Conservation (phyloP, 169 alveolate species). For the Eimeria sp. region DNA sequence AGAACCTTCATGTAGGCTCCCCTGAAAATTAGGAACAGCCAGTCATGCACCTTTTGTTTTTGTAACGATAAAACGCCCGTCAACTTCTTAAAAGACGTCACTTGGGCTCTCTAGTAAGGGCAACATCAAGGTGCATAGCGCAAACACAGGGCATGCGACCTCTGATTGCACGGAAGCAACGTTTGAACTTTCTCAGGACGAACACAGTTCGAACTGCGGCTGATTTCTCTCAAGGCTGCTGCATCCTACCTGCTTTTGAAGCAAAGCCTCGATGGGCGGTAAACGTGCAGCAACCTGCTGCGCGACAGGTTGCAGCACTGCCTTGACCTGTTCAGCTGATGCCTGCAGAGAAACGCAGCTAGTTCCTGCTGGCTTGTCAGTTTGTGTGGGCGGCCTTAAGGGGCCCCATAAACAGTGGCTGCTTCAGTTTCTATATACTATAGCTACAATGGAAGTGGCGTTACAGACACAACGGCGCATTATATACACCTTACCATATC, state of each 20-base stretch:
- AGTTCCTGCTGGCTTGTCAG: background rate
- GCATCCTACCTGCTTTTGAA: constrained; percentile 36
- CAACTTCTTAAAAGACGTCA: no score
- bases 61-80: no score
- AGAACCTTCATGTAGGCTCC: no score
- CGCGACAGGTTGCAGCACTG: constrained; percentile 40
- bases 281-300: background rate
- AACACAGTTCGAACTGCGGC: background rate
- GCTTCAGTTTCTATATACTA: background rate
- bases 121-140: background rate
- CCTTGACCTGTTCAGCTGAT: constrained; percentile 58
- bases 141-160: background rate
- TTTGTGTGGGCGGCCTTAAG: background rate
- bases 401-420: background rate
- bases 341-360: constrained; percentile 5
- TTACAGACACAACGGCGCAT: background rate
- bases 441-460: no score
- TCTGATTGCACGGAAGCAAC: background rate
- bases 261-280: constrained; percentile 23
- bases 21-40: no score
- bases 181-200: background rate
- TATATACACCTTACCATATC: background rate
- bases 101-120: no score
- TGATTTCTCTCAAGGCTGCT: background rate
- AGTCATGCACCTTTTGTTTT: no score